Percentiles rank a stretch among this genome's conserved stretches.
These are phyloP conservation scores for Trichoderma polysporum DNA, from an alignment of 2,329 filamentous ascomycete genomes.

Conservation along the genomic window DNA sequence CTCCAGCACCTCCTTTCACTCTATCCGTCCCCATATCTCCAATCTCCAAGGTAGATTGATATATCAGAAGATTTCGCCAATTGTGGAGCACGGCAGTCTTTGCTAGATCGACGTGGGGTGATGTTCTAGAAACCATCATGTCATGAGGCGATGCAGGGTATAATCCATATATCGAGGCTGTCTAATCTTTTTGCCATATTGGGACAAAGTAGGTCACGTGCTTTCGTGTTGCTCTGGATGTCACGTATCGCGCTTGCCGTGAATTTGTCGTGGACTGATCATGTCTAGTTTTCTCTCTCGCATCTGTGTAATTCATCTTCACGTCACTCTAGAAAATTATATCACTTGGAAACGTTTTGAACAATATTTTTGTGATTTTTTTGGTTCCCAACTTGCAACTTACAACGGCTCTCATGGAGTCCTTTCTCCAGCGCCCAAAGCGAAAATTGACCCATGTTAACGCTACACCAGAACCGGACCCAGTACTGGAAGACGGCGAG, in stretches of 20 bases:
- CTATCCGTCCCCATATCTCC: too few relatives aligned
- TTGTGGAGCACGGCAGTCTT: too few relatives aligned
- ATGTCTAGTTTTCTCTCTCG: background rate
- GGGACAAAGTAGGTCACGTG: constrained; percentile 29
- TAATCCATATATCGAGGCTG: constrained; percentile 24
- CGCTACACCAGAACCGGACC: constrained; percentile 26
- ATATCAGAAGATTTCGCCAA: background rate
- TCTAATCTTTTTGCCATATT: constrained; percentile 4
- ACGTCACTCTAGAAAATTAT: background rate
- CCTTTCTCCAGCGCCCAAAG: constrained; percentile 56
- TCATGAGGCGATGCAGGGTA: constrained; percentile 16
- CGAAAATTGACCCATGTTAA: constrained; percentile 42
- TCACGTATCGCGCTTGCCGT: constrained; percentile 24
- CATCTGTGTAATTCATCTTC: background rate
- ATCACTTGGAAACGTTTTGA: background rate
- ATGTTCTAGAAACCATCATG: background rate
- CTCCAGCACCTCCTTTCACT: too few relatives aligned
- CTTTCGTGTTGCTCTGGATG: constrained; percentile 27
- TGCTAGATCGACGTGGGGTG: background rate
- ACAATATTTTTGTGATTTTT: background rate
- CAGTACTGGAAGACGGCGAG: constrained; percentile 47
- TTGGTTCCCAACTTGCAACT: too few relatives aligned
- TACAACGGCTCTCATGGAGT: constrained; percentile 48
- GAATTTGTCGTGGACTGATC: background rate
- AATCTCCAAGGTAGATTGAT: background rate